Conservation (phyloP, 2,329 filamentous ascomycete genomes). For the Davidsoniella australis region DNA sequence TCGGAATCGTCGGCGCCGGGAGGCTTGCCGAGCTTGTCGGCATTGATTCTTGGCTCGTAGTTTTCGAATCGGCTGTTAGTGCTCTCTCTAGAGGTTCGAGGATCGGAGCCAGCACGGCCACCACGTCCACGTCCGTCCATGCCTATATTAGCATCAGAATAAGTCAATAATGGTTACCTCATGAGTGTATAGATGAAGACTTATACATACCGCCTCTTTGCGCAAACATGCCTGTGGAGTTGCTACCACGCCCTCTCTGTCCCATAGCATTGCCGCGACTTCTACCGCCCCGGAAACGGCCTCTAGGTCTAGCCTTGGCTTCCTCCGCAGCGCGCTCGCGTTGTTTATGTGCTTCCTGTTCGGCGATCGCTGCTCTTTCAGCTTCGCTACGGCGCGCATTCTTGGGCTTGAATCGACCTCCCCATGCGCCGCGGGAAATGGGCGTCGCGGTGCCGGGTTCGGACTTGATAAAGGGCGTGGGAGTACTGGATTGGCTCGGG, state of each 20-base stretch:
- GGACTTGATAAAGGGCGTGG: conserved; percentile 5
- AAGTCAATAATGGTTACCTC: neutral
- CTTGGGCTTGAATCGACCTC: conserved; percentile 29
- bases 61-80: conserved; percentile 17
- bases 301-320: conserved; percentile 22
- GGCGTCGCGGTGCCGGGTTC: conserved; percentile 2
- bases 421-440: conserved; percentile 14
- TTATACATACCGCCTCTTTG: conserved; percentile 15
- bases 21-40: conserved; percentile 31
- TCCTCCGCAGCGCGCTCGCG: conserved; percentile 25
- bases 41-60: conserved; percentile 35
- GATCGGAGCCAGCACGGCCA: conserved; percentile 16
- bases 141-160: neutral
- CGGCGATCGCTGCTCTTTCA: conserved; percentile 29
- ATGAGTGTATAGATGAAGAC: conserved; percentile 9
- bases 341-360: conserved; percentile 27
- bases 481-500: neutral
- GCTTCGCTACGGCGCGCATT: conserved; percentile 33
- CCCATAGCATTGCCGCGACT: conserved; percentile 30
- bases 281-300: conserved; percentile 25
- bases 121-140: conserved; percentile 12
- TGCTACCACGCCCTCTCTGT: conserved; percentile 22
- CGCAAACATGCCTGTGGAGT: conserved; percentile 14
- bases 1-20: conserved; percentile 26
- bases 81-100: conserved; percentile 17